Evolutionary conservation across 2,329 filamentous ascomycete species (phyloP).

Genomic region (Ceratocystis ficicola): DNA sequence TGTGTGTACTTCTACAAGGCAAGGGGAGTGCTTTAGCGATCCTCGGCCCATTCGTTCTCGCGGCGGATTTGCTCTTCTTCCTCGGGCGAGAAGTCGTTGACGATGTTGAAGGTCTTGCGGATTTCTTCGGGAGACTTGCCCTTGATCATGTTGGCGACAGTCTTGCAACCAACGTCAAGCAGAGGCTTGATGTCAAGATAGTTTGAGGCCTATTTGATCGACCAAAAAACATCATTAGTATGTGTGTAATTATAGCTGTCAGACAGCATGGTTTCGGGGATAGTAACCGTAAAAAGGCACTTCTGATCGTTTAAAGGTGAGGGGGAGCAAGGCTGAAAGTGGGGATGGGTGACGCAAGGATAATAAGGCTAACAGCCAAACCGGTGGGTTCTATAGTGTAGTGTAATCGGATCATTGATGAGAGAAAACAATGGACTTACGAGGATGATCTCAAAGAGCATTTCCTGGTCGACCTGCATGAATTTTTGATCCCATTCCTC

Average conservation of each 20-base stretch:
- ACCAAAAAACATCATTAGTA: no score
- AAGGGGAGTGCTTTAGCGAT: conserved; percentile 42
- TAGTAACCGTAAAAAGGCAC: no score
- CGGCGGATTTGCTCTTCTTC: conserved; percentile 96
- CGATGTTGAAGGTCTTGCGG: conserved; percentile 98
- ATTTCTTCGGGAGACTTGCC: conserved; percentile 99
- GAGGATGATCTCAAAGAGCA: conserved; percentile 98
- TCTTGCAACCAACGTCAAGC: conserved; percentile 97
- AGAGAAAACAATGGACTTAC: conserved; percentile 39
- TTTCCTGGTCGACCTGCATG: conserved; percentile 99
- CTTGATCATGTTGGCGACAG: conserved; percentile 99
- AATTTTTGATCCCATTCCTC: conserved; percentile 99
- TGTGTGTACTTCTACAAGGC: not conserved
- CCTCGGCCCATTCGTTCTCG: conserved; percentile 86
- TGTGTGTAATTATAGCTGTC: no score
- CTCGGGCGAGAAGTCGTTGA: conserved; percentile 97
- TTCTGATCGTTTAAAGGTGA: not conserved
- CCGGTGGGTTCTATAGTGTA: not conserved
- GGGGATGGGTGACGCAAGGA: not conserved
- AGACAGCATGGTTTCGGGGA: no score
- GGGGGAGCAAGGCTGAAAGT: not conserved
- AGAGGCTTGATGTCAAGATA: conserved; percentile 98
- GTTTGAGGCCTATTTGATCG: conserved; percentile 62
- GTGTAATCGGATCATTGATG: not conserved
- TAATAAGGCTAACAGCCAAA: not conserved